Evolutionary conservation across 495 filamentous ascomycete genomes (phyloP), one percentile per base, ranked within the genome.

Genomic region (Penicillium bovifimosum): DNA sequence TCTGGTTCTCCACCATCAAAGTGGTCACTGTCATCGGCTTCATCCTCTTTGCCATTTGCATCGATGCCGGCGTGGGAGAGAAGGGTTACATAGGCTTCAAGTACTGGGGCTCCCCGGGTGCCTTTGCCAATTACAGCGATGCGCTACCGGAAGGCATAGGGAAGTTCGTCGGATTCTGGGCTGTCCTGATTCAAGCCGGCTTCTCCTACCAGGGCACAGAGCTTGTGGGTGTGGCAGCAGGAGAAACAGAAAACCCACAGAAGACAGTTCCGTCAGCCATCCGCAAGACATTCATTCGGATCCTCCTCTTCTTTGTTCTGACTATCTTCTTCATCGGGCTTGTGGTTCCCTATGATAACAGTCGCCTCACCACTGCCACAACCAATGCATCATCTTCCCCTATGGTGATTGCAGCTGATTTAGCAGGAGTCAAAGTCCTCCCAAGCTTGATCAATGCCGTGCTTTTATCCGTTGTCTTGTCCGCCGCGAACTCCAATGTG

Each of bases 401-500:
- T 0, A 85, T 84, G 58, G 83, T 86, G 17, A 75, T 84, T 16
- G 79, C 80, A 2, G 81, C 83, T 38, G 54, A 80, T 38, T 68
- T 80, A 17, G 85, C 86, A 1, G 75, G 80, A 6, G 81, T 95
- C 47, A 73, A 72, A 13, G 77, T 79, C 10, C 78, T 91, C 6
- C 85, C 83, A 13, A 77, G 80, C 50, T 80, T 91, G 56, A 86
- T 95, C 70, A 95, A 92, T 69, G 88, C 80, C 9, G 80, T 87
- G 18, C 78, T 90, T 35, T 66, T 89, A 47, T 86, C 78, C 29
- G 83, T 84, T 1, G 85, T 85, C 1, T 71, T 83, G 16, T 87
- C 84, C 0, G 80, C 84, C 3, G 87, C 82, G 42, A 91, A 91
- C 61, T 85, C 86, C 9, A 88, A 87, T 70, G 77, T 90, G 41